Percentiles rank a stretch among this genome's conserved stretches.
Conservation (phyloP, 2,329 filamentous ascomycete genomes). For the Blumeria graminis region DNA sequence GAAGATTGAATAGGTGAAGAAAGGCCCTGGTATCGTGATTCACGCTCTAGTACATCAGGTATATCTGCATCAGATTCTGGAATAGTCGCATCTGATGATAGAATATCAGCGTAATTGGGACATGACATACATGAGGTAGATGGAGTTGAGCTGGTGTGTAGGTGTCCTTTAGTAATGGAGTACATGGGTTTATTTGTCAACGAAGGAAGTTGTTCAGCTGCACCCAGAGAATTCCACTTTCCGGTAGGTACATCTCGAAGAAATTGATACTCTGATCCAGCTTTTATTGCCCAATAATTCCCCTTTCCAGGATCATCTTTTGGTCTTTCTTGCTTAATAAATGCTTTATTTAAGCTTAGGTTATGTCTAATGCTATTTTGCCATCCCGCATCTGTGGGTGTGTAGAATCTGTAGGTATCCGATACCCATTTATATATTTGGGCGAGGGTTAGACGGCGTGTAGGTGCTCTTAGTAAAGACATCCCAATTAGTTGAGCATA, state of each 20-base stretch:
- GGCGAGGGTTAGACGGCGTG: constrained; percentile 62
- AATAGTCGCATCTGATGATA: constrained; percentile 58
- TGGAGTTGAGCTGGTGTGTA: too few species aligned
- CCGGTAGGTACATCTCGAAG: constrained; percentile 52
- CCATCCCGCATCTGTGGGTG: constrained; percentile 67
- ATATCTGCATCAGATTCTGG: constrained; percentile 40
- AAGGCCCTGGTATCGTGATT: too few species aligned
- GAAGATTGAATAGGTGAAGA: constrained; percentile 25
- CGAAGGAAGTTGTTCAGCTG: constrained; percentile 25
- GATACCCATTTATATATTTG: constrained; percentile 99
- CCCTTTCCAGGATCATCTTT: constrained; percentile 97
- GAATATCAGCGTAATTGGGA: constrained; percentile 22
- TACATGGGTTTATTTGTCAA: constrained; percentile 1
- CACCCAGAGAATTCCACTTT: constrained; percentile 29
- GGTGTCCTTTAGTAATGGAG: too few species aligned
- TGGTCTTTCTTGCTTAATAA: constrained; percentile 81
- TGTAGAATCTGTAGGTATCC: constrained; percentile 80
- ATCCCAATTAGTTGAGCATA: constrained; percentile 92
- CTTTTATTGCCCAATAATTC: constrained; percentile 86
- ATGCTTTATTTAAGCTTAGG: constrained; percentile 86
- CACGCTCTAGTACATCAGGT: constrained; percentile 20
- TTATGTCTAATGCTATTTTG: constrained; percentile 99
- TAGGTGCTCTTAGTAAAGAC: constrained; percentile 74
- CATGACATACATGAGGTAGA: constrained; percentile 5
- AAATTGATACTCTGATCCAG: constrained; percentile 74